Base-by-base conservation (phyloP, 192 early-diverging fungal species). In the Coemansia brasiliensis region DNA sequence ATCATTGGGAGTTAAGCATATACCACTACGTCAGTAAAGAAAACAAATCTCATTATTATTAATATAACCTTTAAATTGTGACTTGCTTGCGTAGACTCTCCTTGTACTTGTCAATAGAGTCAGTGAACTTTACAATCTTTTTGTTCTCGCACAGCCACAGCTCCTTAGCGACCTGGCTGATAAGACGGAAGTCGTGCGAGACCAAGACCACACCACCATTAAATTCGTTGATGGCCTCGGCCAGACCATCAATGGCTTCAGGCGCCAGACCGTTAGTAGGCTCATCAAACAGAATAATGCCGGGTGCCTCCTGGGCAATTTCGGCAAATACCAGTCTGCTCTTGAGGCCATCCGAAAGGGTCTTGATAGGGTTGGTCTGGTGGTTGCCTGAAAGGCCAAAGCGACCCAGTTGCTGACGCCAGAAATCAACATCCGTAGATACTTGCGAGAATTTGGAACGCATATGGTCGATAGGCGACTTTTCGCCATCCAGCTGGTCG, bases 111-210 rank as follows among this genome's bases (percentile, higher is more conserved):
- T 84, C 81, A 61, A 99, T 99, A 49, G 83, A 79, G 40, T 90
- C 94, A 15, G 58, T 67, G 81, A 90, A 99, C 52, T 87, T 83
- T 13, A 67, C 69, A 52, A 94, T 88, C 24, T 82, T 72, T 17
- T 83, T 83, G 68, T 91, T 85, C 69, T 96, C 92, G 83, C 95
- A 97, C 43, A 93, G 84, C 87, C 88, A 93, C 50, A 99, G 95
- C 65, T 98, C 86, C 68, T 93, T 70, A 37, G 95, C 96, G 64
- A 99, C 92, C 81, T 99, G 94, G 49, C 84, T 87, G 65, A 99
- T 95, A 49, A 99, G 82, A 61, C 96, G 83, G 88, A 99, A 99
- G 83, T 99, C 96, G 90, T 99, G 96, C 58, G 90, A 93, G 54
- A 99, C 96, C 27, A 99, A 83, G 18, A 99, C 95, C 56, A 98